A percentile compares a stretch with the other conserved stretches of the same genome.
Evolutionary conservation across 495 filamentous ascomycete genomes (phyloP).

Genomic region (Neurospora cerealis): DNA sequence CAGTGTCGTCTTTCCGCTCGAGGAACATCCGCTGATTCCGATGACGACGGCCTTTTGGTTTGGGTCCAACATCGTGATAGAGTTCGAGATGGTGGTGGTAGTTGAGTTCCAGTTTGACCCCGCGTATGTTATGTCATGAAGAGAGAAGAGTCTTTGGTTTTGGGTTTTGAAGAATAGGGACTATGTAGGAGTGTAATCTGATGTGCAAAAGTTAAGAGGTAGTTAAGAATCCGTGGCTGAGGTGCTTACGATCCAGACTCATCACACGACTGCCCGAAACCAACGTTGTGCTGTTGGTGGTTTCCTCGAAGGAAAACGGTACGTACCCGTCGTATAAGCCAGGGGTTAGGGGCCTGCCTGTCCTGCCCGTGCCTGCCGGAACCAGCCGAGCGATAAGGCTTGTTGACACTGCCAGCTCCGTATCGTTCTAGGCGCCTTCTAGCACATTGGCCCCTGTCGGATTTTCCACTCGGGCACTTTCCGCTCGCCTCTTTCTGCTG

Average conservation of each 20-base stretch:
- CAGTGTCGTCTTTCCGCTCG: conserved; percentile 72
- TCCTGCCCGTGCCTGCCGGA: neutral
- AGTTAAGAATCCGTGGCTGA: neutral
- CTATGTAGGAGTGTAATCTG: neutral
- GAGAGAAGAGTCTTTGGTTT: neutral
- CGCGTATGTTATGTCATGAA: neutral
- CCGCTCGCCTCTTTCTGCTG: neutral
- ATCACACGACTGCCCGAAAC: neutral
- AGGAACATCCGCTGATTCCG: conserved; percentile 66
- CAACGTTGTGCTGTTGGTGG: neutral
- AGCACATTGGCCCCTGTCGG: neutral
- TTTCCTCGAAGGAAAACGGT: neutral
- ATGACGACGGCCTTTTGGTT: conserved; percentile 47
- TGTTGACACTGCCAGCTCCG: neutral
- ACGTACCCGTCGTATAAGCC: neutral
- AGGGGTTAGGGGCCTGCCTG: neutral
- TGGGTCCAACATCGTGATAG: neutral
- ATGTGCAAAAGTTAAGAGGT: neutral
- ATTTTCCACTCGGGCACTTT: neutral
- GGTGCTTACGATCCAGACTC: neutral
- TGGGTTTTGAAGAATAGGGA: neutral
- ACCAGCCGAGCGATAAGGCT: neutral
- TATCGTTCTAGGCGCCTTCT: neutral
- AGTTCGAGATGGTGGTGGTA: neutral
- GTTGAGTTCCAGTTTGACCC: neutral